Percentiles rank a stretch among this genome's conserved stretches.
Evolutionary conservation across 345 rosid species (phyloP).

Genomic region (Toxicodendron radicans): DNA sequence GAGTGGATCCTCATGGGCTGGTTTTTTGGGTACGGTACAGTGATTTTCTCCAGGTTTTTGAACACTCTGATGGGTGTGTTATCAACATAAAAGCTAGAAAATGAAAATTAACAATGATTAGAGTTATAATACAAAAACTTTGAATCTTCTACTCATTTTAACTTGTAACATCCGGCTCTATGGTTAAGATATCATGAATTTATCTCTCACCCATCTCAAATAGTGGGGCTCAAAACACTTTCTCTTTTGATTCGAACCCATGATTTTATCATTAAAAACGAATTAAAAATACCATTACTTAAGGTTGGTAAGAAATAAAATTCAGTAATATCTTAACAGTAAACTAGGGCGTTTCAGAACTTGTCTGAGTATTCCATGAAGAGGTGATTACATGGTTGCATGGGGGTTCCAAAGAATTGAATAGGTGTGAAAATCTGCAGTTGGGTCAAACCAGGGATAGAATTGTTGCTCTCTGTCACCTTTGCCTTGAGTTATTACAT

Average conservation of each 20-base stretch:
- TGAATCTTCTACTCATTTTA: too few species aligned
- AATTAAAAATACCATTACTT: too few species aligned
- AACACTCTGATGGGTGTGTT: conserved; percentile 64
- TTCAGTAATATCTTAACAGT: too few species aligned
- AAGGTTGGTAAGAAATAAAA: too few species aligned
- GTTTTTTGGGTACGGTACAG: conserved; percentile 51
- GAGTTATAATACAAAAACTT: too few species aligned
- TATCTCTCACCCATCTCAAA: too few species aligned
- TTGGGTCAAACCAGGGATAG: conserved; percentile 78
- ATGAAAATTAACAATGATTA: neutral
- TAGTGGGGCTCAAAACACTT: too few species aligned
- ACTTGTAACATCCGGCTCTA: too few species aligned
- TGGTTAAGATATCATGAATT: too few species aligned
- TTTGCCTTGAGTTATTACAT: conserved; percentile 62
- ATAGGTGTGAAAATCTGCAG: conserved; percentile 70
- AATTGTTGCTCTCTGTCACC: conserved; percentile 82
- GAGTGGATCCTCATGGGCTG: conserved; percentile 62
- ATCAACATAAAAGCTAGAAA: conserved; percentile 54
- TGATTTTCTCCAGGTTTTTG: conserved; percentile 56
- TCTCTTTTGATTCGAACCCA: too few species aligned
- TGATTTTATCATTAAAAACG: too few species aligned
- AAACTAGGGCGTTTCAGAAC: too few species aligned
- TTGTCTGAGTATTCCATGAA: neutral
- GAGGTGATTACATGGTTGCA: conserved; percentile 43
- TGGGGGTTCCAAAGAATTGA: conserved; percentile 71